phyloP scores from a whole-genome alignment of 2,329 filamentous ascomycete species.

The Fusarium mexicanum region DNA sequence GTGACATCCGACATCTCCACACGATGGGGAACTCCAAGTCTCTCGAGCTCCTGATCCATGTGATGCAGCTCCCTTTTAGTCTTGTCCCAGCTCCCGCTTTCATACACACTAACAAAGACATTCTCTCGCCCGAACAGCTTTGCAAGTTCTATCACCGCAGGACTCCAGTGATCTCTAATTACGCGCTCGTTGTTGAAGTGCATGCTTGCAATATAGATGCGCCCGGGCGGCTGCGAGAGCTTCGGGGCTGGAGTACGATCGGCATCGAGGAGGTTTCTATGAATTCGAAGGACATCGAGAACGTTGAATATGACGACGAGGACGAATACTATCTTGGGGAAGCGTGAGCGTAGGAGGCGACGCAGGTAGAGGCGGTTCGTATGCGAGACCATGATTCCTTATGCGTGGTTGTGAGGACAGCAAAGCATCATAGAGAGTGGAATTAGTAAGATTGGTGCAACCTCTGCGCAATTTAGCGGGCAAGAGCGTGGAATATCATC shows the following conservation, averaged over 20 bases:
- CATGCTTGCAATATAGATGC: conserved; percentile 74
- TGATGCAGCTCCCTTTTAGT: conserved; percentile 69
- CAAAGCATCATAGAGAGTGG: conserved; percentile 32
- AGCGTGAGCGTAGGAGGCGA: conserved; percentile 51
- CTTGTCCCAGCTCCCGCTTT: conserved; percentile 75
- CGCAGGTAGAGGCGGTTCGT: conserved; percentile 49
- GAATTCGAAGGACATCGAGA: conserved; percentile 53
- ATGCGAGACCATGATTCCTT: conserved; percentile 45
- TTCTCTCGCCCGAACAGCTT: conserved; percentile 68
- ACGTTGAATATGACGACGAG: conserved; percentile 50
- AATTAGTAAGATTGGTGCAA: neutral
- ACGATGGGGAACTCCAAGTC: conserved; percentile 61
- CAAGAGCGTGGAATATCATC: neutral
- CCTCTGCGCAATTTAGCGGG: neutral
- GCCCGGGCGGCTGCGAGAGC: conserved; percentile 46
- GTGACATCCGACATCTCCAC: conserved; percentile 68
- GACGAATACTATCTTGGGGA: conserved; percentile 47
- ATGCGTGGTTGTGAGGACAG: conserved; percentile 25
- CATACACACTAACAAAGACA: conserved; percentile 73
- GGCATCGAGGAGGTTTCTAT: conserved; percentile 46
- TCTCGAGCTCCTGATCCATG: conserved; percentile 64
- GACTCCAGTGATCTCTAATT: conserved; percentile 70
- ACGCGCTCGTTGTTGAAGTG: conserved; percentile 74
- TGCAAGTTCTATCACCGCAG: conserved; percentile 66
- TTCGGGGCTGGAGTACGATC: conserved; percentile 37